Evolutionary conservation across 2,329 filamentous ascomycete genomes (phyloP), one percentile per base, ranked within the genome.

Genomic region (Hortaea sp.): DNA sequence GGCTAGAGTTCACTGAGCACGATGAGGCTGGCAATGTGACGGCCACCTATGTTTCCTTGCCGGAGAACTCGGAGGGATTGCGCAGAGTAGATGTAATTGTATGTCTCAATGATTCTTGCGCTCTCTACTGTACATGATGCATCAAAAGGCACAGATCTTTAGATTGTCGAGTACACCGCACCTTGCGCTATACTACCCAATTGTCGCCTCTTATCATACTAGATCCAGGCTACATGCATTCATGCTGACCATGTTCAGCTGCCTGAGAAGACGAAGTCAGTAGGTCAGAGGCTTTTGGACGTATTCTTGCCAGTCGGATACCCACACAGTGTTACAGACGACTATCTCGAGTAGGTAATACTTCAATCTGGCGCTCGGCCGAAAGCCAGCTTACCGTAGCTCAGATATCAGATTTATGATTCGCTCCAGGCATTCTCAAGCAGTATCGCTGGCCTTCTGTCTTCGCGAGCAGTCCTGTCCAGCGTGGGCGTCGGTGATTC

Each of bases 221-320:
- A 4, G 20, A 20, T 4, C 20, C 20, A 20, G 32, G 9, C n/a
- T 35, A n/a, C 30, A 44, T 12, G 28, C 13, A 30, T 11, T 31
- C 12, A 20, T 20, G 32, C 49, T 53, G 41, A 53, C 37, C 4
- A 7, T 7, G 13, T 2, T 3, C 27, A 53, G 50, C 44, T 42
- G 27, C 54, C 56, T 13, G 32, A 41, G 11, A 42, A 52, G 5
- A 48, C 51, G 4, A 58, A 55, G 42, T 52, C 54, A n/a, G 52
- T 60, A 47, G 61, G 61, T 54, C 66, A 66, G 55, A 63, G 53
- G 45, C 51, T 78, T 1, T 62, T 88, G 38, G 81, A 87, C 54
- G 77, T 89, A 29, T 94, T 95, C 61, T 74, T 95, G 1, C 89
- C 89, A 0, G 81, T 85, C 1, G 88, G 88, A n/a, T 95, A 84